A percentile compares a stretch with the other conserved stretches of the same genome.
Conservation (phyloP, 805 yeast species). For the Metschnikowia picachoensis region DNA sequence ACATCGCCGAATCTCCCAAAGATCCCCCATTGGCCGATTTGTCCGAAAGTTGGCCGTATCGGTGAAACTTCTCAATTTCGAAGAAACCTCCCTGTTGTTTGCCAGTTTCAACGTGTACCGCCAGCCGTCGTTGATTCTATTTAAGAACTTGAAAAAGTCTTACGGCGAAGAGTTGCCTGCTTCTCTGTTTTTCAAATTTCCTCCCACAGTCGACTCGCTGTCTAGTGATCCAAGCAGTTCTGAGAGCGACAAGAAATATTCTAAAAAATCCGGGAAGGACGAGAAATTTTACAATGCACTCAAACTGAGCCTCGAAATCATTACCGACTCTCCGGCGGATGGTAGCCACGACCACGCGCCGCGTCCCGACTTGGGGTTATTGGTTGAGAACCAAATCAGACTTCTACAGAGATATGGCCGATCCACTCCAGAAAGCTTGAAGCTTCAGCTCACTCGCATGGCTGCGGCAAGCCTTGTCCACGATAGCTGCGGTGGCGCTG, state of each 20-base stretch:
- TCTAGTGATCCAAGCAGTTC: too few relatives aligned
- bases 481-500: background rate
- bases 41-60: slow-evolving; percentile 37
- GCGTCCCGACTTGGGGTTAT: slow-evolving; percentile 22
- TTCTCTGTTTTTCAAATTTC: too few relatives aligned
- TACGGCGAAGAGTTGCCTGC: background rate
- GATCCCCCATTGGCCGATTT: slow-evolving; percentile 41
- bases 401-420: slow-evolving; percentile 37
- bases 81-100: slow-evolving; percentile 39
- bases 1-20: slow-evolving; percentile 15
- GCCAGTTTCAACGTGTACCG: slow-evolving; percentile 34
- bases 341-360: too few relatives aligned
- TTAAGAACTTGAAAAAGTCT: background rate
- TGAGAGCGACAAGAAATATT: too few relatives aligned
- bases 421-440: slow-evolving; percentile 3
- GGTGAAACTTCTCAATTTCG: slow-evolving; percentile 44
- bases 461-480: background rate
- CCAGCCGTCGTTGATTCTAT: slow-evolving; percentile 22
- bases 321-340: background rate
- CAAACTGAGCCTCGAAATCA: too few relatives aligned
- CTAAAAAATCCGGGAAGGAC: too few relatives aligned
- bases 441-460: slow-evolving; percentile 2
- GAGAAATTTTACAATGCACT: too few relatives aligned
- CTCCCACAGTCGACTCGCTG: too few relatives aligned
- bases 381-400: slow-evolving; percentile 52